These are phyloP conservation scores for Hansenula sp. DNA, from an alignment of 1,139 yeast genomes.

Conservation along the genomic window DNA sequence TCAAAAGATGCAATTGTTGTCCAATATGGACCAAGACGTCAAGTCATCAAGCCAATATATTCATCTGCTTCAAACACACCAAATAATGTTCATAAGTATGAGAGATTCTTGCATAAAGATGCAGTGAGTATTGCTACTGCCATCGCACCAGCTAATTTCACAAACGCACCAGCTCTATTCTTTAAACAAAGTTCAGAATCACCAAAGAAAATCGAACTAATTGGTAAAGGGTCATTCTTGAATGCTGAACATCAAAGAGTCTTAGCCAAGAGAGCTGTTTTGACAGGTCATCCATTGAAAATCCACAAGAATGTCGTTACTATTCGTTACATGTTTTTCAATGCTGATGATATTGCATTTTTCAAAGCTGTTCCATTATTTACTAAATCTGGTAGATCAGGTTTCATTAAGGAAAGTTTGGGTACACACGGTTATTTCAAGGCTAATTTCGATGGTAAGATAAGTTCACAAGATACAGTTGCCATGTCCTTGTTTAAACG, in stretches of 20 bases:
- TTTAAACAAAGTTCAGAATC: conserved; percentile 43
- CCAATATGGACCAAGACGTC: conserved; percentile 92
- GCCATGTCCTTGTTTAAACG: conserved; percentile 95
- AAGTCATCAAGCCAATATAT: conserved; percentile 79
- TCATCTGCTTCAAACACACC: conserved; percentile 74
- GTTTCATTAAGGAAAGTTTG: conserved; percentile 88
- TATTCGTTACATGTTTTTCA: conserved; percentile 96
- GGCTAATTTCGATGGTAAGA: conserved; percentile 89
- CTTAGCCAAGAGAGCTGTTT: conserved; percentile 79
- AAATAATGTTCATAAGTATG: conserved; percentile 85
- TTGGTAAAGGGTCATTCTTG: conserved; percentile 89
- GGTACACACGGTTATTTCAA: conserved; percentile 99
- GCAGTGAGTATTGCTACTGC: conserved; percentile 74
- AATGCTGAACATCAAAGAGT: conserved; percentile 84
- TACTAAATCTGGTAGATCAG: conserved; percentile 89
- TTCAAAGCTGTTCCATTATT: conserved; percentile 91
- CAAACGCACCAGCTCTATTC: conserved; percentile 76
- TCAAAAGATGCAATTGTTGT: conserved; percentile 76
- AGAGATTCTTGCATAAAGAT: conserved; percentile 83
- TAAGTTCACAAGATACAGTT: conserved; percentile 87
- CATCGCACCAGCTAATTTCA: conserved; percentile 84
- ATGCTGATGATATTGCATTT: conserved; percentile 81
- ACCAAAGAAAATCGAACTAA: conserved; percentile 52
- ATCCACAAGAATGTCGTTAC: conserved; percentile 92
- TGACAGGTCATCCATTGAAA: conserved; percentile 94